These are phyloP conservation scores for Backusella sp. DNA, from an alignment of 192 early-diverging fungal species.

Conservation along the genomic window DNA sequence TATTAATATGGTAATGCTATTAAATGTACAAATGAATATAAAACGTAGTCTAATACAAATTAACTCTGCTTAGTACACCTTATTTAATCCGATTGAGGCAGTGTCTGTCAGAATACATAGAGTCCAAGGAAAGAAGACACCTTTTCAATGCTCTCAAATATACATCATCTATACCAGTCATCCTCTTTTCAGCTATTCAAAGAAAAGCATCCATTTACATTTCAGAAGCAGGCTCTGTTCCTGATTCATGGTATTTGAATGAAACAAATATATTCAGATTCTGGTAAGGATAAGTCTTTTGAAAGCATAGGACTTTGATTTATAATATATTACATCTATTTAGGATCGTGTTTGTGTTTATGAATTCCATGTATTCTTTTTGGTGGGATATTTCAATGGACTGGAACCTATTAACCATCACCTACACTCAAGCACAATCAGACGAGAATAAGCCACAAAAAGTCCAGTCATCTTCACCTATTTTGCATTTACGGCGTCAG, in stretches of 20 bases:
- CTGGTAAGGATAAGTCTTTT: slow-evolving; percentile 32
- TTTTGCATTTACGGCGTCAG: slow-evolving; percentile 55
- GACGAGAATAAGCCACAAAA: slow-evolving; percentile 3
- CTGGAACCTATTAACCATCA: slow-evolving; percentile 66
- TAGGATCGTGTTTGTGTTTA: slow-evolving; percentile 60
- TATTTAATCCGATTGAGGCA: slow-evolving; percentile 77
- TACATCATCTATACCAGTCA: slow-evolving; percentile 77
- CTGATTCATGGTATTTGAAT: slow-evolving; percentile 23
- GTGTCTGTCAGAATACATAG: slow-evolving; percentile 72
- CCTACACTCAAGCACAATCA: not conserved
- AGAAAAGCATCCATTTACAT: slow-evolving; percentile 41
- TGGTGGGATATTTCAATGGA: slow-evolving; percentile 97
- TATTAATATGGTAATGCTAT: slow-evolving; percentile 63
- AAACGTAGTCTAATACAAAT: not conserved
- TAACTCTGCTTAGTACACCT: slow-evolving; percentile 56
- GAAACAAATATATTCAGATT: slow-evolving; percentile 30
- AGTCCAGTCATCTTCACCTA: slow-evolving; percentile 3
- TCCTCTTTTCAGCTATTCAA: slow-evolving; percentile 54
- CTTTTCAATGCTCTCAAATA: slow-evolving; percentile 94
- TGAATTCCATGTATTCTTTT: slow-evolving; percentile 92
- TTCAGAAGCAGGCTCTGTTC: slow-evolving; percentile 23
- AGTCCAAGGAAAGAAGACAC: slow-evolving; percentile 62
- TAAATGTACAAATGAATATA: not conserved
- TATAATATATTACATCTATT: too few species aligned
- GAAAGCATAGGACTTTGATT: too few species aligned